Conservation (phyloP, 169 alveolate species). For the Plasmodium adleri region DNA sequence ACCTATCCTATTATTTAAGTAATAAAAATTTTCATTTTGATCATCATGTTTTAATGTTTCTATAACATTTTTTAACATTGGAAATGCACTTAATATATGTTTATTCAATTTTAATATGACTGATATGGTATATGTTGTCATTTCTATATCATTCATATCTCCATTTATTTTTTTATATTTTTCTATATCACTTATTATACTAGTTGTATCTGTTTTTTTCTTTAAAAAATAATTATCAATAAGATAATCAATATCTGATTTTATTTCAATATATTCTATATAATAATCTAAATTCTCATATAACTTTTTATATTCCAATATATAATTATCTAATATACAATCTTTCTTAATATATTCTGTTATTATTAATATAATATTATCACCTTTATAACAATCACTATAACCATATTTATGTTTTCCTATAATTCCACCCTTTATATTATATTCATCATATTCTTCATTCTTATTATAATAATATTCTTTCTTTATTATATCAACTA, state of each 20-base stretch:
- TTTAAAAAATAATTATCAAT: constrained; percentile 15
- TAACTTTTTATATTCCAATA: constrained; percentile 35
- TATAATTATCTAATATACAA: constrained; percentile 37
- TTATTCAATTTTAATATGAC: constrained; percentile 30
- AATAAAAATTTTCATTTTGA: constrained; percentile 9
- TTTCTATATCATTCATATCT: constrained; percentile 47
- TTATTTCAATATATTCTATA: constrained; percentile 15
- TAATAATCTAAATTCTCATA: constrained; percentile 48
- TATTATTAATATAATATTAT: constrained; percentile 38
- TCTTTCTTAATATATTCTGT: constrained; percentile 70
- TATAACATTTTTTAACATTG: constrained; percentile 52
- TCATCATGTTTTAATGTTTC: constrained; percentile 4
- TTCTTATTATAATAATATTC: constrained; percentile 23
- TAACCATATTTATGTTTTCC: constrained; percentile 11
- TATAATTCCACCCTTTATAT: constrained; percentile 40
- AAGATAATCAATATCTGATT: constrained; percentile 43
- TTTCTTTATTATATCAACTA: constrained; percentile 59
- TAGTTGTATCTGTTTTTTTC: neutral
- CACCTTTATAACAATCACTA: constrained; percentile 35
- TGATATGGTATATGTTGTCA: constrained; percentile 73
- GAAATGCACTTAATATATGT: constrained; percentile 29
- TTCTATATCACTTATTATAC: neutral
- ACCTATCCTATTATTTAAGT: constrained; percentile 50
- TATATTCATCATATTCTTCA: constrained; percentile 6
- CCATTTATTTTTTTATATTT: neutral